Conservation (phyloP, 169 alveolate genomes). For the Theileria annulata region DNA sequence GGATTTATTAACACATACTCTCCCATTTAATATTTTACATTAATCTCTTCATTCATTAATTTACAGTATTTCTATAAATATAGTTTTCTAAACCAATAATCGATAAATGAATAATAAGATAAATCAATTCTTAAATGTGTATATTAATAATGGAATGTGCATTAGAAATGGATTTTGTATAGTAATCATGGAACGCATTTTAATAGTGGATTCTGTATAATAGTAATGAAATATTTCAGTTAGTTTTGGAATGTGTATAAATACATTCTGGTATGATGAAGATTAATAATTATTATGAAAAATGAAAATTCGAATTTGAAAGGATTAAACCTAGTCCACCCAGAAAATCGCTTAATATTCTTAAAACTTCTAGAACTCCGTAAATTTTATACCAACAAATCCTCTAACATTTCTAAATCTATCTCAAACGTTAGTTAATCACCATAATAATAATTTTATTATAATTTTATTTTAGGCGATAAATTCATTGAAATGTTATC, state of each 20-base stretch:
- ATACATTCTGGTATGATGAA: not conserved
- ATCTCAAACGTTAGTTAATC: conserved; percentile 23
- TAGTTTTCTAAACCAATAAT: not conserved
- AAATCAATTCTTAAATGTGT: not conserved
- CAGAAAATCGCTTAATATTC: conserved; percentile 42
- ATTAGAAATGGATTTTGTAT: too few species aligned
- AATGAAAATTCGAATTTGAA: conserved; percentile 1
- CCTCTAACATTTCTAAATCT: not conserved
- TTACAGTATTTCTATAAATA: too few species aligned
- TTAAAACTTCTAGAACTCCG: conserved; percentile 32
- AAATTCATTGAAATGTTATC: conserved; percentile 64
- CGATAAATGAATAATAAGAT: not conserved
- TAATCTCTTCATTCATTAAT: not conserved
- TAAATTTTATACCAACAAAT: conserved; percentile 14
- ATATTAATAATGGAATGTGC: not conserved
- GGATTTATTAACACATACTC: not conserved
- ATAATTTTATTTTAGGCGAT: conserved; percentile 46
- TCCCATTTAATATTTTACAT: not conserved
- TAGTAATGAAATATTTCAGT: not conserved
- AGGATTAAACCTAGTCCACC: conserved; percentile 56
- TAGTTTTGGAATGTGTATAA: not conserved
- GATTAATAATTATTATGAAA: not conserved
- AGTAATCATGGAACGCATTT: too few species aligned
- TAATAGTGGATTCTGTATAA: too few species aligned
- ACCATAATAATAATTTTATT: not conserved